Base-by-base conservation (phyloP, 345 rosid genomes). In the Abelmoschus esculentus region DNA sequence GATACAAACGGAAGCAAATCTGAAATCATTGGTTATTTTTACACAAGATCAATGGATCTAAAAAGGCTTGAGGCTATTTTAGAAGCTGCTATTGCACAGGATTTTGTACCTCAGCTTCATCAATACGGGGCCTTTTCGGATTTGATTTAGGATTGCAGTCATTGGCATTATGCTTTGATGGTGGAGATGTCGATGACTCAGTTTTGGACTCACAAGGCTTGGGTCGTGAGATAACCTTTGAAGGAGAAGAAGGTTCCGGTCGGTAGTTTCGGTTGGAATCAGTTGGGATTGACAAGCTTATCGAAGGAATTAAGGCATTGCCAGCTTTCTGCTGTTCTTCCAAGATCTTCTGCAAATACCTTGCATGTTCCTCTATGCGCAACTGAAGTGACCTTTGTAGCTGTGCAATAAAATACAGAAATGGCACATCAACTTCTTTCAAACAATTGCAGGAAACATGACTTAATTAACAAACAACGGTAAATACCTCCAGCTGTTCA, bases 281-380 rank as follows among this genome's bases (percentile, higher is more conserved):
- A 64, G 38, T 34, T 34, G 38, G 38, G 38, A 34, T 34, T 34
- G 78, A 72, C 31, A 72, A 47, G 72, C 77, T 76, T 69, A 61
- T 77, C 31, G 86, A 80, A 67, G 81, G 73, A 58, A 84, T 66
- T 28, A 84, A 66, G 59, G 76, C 82, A 31, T 70, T 60, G 50
- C 96, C 91, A 34, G 89, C 80, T 83, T 81, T 85, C 83, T 84
- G 86, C 65, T 93, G 96, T 62, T 92, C 89, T 76, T 89, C 98
- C 82, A 93, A 68, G 71, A 93, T 86, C 83, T 83, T 87, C 70
- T 87, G 89, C 81, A 93, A 83, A 80, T 90, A 90, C 71, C 80
- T 85, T 36, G 91, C 98, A 28, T 93, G 97, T 74, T 90, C 91
- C 81, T 93, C 98, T 61, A 93, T 93, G 58, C 97, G 88, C 56